Evolutionary conservation across 1,284 basidiomycete genomes (phyloP), one percentile per base, ranked within the genome.

Genomic region (Leccinum subspadiceum): DNA sequence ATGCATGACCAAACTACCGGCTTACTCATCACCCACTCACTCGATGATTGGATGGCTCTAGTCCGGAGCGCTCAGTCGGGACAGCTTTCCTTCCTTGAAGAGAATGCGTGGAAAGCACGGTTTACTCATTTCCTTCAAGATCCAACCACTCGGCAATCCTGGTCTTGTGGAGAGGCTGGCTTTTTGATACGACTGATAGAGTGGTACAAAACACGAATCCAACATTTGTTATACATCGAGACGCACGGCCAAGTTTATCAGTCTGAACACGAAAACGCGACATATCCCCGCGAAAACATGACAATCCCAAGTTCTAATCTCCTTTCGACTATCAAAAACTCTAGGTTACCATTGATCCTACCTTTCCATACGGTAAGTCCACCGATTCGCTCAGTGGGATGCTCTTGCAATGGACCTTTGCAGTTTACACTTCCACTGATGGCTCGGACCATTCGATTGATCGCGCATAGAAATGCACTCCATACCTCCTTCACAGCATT

Each of bases 391-490:
- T 56, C 10, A 6, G 48, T 13, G 41, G 26, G 54, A 29, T 13
- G 17, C 12, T 31, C 9, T 15, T 56, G 29, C 20, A 59, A 26
- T 24, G 54, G n/a, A 39, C 31, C 12, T 64, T 57, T 13, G 44
- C 60, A 84, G 74, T 87, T 87, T 70, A 84, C 82, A 5, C 81
- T 84, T 60, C 81, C 84, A 4, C 68, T 86, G 29, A 74, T 76
- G 3, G 70, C 82, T 7, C 75, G 84, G 13, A 76, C 77, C 56
- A 80, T 79, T 33, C 81, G 85, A 9, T 71, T 86, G 5, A 83
- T 87, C 54, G 80, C 83, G 2, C 83, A 87, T 64, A 75, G 82
- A 50, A 85, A 83, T 60, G 84, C 82, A 26, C 71, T 87, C 9
- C 74, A 84, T 50, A 81, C 83, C 39, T 83, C 84, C 5, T 78